Conservation (phyloP, 2,329 filamentous ascomycete species). For the Colletotrichum limetticola region DNA sequence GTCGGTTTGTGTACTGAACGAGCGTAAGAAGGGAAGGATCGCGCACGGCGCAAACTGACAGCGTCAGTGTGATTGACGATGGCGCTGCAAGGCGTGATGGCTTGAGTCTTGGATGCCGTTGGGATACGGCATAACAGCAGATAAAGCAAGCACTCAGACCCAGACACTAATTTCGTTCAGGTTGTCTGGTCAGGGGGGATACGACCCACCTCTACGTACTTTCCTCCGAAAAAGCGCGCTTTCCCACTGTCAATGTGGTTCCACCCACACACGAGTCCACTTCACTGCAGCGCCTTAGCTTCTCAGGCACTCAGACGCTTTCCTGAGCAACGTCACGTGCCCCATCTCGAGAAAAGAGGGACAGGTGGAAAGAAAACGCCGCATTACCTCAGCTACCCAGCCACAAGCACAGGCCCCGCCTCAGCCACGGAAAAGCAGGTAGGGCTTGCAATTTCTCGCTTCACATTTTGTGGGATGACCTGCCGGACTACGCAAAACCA, state of each 20-base stretch:
- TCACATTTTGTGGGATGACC: constrained; percentile 33
- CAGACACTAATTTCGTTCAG: constrained; percentile 33
- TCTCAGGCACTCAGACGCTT: background rate
- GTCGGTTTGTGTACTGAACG: constrained; percentile 19
- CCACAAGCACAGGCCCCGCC: constrained; percentile 5
- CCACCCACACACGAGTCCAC: background rate
- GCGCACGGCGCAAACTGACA: constrained; percentile 35
- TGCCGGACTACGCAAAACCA: constrained; percentile 19
- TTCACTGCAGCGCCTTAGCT: background rate
- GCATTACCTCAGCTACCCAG: background rate
- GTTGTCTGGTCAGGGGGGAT: constrained; percentile 31
- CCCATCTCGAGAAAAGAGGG: background rate
- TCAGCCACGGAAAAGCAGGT: constrained; percentile 7
- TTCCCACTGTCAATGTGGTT: background rate
- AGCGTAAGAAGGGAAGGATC: constrained; percentile 33
- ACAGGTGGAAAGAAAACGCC: background rate
- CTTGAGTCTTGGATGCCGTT: constrained; percentile 14
- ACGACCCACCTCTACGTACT: constrained; percentile 20
- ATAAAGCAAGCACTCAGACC: constrained; percentile 26
- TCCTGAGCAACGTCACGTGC: background rate
- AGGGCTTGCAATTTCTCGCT: constrained; percentile 33
- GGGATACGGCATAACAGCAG: constrained; percentile 26
- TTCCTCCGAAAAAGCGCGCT: constrained; percentile 5
- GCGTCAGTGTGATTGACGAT: constrained; percentile 32
- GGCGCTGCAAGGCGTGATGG: constrained; percentile 27